A percentile compares a stretch with the other conserved stretches of the same genome.
phyloP scores from a whole-genome alignment of 805 yeast genomes.

The Scheffersomyces amazonensis region DNA sequence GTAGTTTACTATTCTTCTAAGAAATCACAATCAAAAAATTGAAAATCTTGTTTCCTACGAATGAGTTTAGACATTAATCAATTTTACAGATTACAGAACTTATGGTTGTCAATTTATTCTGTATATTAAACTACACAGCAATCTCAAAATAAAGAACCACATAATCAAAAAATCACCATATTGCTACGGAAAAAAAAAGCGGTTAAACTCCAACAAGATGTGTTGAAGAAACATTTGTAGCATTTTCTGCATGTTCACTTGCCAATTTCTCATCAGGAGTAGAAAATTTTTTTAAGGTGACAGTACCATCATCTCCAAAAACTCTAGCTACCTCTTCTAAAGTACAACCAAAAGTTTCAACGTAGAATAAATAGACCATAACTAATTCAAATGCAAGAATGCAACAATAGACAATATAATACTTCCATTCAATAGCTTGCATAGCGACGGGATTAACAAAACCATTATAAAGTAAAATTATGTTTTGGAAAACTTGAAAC shows the following conservation, averaged over 20 bases:
- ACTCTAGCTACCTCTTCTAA: conserved; percentile 43
- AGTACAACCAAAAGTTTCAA: conserved; percentile 41
- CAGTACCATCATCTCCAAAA: conserved; percentile 31
- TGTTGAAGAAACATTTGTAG: too few relatives aligned
- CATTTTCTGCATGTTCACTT: conserved; percentile 6
- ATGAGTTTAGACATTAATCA: too few relatives aligned
- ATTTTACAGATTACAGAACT: too few relatives aligned
- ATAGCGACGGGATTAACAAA: conserved; percentile 37
- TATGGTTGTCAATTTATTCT: too few relatives aligned
- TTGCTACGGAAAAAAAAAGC: too few relatives aligned
- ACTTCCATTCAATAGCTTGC: conserved; percentile 41
- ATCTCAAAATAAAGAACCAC: too few relatives aligned
- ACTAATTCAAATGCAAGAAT: conserved; percentile 24
- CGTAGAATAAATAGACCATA: conserved; percentile 29
- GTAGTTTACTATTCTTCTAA: too few relatives aligned
- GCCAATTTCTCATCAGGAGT: conserved; percentile 4
- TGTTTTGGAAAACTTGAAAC: conserved; percentile 17
- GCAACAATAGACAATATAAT: conserved; percentile 40
- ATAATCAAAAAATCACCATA: too few relatives aligned
- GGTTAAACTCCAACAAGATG: too few relatives aligned
- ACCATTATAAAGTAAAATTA: conserved; percentile 22
- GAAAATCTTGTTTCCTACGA: too few relatives aligned
- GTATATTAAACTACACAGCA: too few relatives aligned
- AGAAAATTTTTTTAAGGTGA: conserved; percentile 3
- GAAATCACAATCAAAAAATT: too few relatives aligned